Conservation (phyloP, 2,329 filamentous ascomycete species). For the Clarireedia homoeocarpa region DNA sequence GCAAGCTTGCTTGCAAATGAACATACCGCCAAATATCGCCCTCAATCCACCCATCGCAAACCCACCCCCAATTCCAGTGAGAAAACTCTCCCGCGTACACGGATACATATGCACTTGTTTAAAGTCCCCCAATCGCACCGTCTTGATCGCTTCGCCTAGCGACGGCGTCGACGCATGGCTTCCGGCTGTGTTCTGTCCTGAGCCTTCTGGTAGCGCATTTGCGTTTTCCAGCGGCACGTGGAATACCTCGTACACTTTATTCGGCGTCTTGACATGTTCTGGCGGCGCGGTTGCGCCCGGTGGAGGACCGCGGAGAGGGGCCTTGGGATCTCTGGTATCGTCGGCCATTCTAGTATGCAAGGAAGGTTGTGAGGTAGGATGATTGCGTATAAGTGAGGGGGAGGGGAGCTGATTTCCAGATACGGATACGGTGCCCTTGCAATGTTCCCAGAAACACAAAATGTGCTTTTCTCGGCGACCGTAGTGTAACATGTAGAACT, state of each 20-base stretch:
- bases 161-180: slow-evolving; percentile 29
- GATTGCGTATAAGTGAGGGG: neutral
- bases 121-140: slow-evolving; percentile 62
- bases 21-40: slow-evolving; percentile 65
- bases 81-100: slow-evolving; percentile 73
- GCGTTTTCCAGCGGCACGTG: slow-evolving; percentile 24
- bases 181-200: slow-evolving; percentile 29
- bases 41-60: slow-evolving; percentile 68
- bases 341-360: slow-evolving; percentile 25
- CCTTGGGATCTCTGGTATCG: slow-evolving; percentile 29
- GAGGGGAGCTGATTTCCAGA: slow-evolving; percentile 2
- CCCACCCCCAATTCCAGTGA: slow-evolving; percentile 76
- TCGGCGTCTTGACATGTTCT: slow-evolving; percentile 28
- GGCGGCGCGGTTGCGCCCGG: slow-evolving; percentile 31
- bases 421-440: no score
- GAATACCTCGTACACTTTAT: slow-evolving; percentile 36
- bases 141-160: slow-evolving; percentile 56
- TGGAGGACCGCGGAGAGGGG: slow-evolving; percentile 27
- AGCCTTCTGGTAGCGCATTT: slow-evolving; percentile 28
- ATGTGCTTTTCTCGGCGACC: neutral
- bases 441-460: neutral
- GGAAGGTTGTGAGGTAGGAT: neutral
- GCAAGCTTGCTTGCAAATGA: neutral
- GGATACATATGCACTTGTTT: slow-evolving; percentile 67
- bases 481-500: neutral